A percentile compares a stretch with the other conserved stretches of the same genome.
Conservation (phyloP, 2,329 filamentous ascomycete genomes). For the Peltaster fructicola region DNA sequence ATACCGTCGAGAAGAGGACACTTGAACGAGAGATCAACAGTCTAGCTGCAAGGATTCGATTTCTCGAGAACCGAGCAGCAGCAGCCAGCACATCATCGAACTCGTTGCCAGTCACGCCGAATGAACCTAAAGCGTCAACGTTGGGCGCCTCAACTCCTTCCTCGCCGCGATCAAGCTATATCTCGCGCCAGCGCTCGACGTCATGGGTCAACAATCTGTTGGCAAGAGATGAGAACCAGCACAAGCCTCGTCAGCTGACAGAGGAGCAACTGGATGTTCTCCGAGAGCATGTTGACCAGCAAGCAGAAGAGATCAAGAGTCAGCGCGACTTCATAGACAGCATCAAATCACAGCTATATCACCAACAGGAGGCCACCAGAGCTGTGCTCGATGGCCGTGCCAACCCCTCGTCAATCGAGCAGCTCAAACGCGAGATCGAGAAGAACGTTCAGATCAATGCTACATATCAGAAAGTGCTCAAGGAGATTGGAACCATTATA, state of each 20-base stretch:
- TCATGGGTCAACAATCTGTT: slow-evolving; percentile 35
- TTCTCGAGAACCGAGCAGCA: slow-evolving; percentile 61
- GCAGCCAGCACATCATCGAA: slow-evolving; percentile 16
- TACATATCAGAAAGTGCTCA: slow-evolving; percentile 91
- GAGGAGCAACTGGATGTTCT: slow-evolving; percentile 73
- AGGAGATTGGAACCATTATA: slow-evolving; percentile 94
- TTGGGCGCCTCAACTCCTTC: slow-evolving; percentile 39
- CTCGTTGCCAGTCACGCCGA: slow-evolving; percentile 61
- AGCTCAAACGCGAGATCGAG: slow-evolving; percentile 79
- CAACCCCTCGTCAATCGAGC: slow-evolving; percentile 72
- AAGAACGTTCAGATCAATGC: slow-evolving; percentile 97
- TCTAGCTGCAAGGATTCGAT: slow-evolving; percentile 59
- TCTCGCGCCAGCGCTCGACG: slow-evolving; percentile 18
- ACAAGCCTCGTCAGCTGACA: slow-evolving; percentile 39
- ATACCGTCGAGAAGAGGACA: slow-evolving; percentile 55
- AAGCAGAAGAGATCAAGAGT: slow-evolving; percentile 77
- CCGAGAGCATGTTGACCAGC: slow-evolving; percentile 79
- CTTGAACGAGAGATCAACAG: slow-evolving; percentile 72
- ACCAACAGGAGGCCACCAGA: slow-evolving; percentile 74
- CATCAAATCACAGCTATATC: slow-evolving; percentile 68
- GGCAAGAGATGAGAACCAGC: slow-evolving; percentile 26
- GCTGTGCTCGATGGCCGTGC: slow-evolving; percentile 63
- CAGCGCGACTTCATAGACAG: slow-evolving; percentile 74
- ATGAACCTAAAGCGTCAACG: slow-evolving; percentile 41
- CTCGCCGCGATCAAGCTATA: slow-evolving; percentile 10